These are phyloP conservation scores for Sporothrix mexicana DNA, from an alignment of 2,329 filamentous ascomycete genomes.

Conservation along the genomic window DNA sequence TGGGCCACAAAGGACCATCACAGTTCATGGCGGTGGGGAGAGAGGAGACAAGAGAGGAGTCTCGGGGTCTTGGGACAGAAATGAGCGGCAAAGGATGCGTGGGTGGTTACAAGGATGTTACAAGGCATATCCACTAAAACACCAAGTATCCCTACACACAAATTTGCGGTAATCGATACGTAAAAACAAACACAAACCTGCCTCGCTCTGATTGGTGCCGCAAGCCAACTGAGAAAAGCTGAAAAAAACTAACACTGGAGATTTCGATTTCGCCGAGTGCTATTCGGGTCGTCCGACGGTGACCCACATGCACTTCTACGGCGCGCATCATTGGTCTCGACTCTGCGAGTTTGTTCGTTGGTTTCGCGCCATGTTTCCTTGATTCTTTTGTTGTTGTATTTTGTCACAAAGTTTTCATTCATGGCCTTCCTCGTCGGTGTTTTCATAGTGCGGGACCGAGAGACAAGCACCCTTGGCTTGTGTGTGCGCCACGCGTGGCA, in stretches of 20 bases:
- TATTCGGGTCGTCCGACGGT: slow-evolving; percentile 17
- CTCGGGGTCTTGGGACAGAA: too few species aligned
- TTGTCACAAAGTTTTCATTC: neutral
- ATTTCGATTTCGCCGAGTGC: neutral
- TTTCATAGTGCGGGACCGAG: neutral
- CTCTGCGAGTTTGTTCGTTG: neutral
- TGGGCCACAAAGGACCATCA: neutral
- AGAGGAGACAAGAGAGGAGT: too few species aligned
- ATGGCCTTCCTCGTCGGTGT: neutral
- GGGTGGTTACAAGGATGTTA: neutral
- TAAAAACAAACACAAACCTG: slow-evolving; percentile 6
- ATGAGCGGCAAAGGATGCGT: neutral
- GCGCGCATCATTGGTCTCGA: neutral
- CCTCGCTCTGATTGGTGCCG: neutral
- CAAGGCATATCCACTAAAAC: neutral
- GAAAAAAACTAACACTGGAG: neutral
- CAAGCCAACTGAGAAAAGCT: neutral
- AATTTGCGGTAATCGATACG: slow-evolving; percentile 22
- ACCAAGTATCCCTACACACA: slow-evolving; percentile 26
- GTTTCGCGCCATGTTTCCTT: slow-evolving; percentile 5
- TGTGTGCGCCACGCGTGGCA: neutral
- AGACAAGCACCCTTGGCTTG: too few species aligned
- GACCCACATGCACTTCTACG: neutral
- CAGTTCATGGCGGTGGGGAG: neutral
- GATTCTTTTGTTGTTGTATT: neutral